phyloP scores from a whole-genome alignment of 768 basidiomycete genomes.

The Hydnomerulius pinastri region DNA sequence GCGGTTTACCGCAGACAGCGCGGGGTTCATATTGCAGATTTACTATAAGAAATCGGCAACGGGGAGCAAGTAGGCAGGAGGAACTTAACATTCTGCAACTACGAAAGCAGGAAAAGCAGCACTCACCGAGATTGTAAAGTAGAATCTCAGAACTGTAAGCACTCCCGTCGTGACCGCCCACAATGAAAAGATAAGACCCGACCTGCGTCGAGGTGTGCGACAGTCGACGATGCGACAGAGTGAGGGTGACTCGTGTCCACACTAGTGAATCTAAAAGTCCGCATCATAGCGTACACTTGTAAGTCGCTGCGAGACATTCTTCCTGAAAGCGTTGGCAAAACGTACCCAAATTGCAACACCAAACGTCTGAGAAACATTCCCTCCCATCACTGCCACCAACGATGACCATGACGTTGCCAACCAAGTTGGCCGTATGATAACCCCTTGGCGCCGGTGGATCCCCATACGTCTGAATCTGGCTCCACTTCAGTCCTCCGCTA shows the following conservation, averaged over 20 bases:
- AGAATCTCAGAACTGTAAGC: conserved; percentile 75
- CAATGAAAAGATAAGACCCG: conserved; percentile 87
- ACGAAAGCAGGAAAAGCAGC: not conserved
- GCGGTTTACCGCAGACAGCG: conserved; percentile 64
- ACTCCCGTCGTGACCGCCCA: conserved; percentile 84
- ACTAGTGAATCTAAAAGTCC: conserved; percentile 23
- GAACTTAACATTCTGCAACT: not conserved
- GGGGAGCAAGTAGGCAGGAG: not conserved
- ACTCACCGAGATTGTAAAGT: conserved; percentile 82
- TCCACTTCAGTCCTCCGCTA: conserved; percentile 52
- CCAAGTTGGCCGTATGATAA: conserved; percentile 89
- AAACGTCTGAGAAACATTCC: conserved; percentile 86
- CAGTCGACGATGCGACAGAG: conserved; percentile 54
- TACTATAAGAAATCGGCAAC: conserved; percentile 45
- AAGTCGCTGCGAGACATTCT: no score
- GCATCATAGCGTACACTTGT: not conserved
- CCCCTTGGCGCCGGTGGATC: conserved; percentile 67
- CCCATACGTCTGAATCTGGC: conserved; percentile 55
- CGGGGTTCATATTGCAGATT: conserved; percentile 83
- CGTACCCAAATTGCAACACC: conserved; percentile 84
- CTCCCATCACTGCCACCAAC: conserved; percentile 91
- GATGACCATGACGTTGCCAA: conserved; percentile 84
- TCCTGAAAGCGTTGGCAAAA: conserved; percentile 6
- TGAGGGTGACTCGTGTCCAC: conserved; percentile 29
- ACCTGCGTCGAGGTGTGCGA: conserved; percentile 89